Percentiles rank a stretch among this genome's conserved stretches.
Evolutionary conservation across 2,329 filamentous ascomycete species (phyloP).

Genomic region (Diaporthe vexans): DNA sequence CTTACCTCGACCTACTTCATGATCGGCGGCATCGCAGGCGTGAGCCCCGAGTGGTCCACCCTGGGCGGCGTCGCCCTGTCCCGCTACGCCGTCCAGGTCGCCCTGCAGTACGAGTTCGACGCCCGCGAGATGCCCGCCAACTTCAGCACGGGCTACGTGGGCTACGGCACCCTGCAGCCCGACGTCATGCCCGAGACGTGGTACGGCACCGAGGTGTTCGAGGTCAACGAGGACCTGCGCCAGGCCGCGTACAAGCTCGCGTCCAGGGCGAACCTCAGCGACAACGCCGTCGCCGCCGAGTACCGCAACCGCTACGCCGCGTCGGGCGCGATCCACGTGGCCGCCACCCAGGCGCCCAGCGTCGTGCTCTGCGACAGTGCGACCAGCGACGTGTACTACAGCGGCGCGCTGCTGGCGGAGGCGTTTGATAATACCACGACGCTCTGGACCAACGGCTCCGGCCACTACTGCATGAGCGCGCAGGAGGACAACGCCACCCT

Average conservation of each 20-base stretch:
- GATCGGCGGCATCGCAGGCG: conserved; percentile 79
- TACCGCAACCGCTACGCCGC: conserved; percentile 69
- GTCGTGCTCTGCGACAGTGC: conserved; percentile 76
- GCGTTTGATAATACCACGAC: conserved; percentile 76
- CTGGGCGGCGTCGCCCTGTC: conserved; percentile 77
- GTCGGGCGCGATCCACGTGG: conserved; percentile 55
- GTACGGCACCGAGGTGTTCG: conserved; percentile 80
- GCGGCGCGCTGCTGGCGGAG: conserved; percentile 70
- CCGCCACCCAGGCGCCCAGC: conserved; percentile 62
- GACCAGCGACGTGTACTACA: conserved; percentile 81
- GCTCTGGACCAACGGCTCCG: conserved; percentile 77
- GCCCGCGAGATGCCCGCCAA: conserved; percentile 75
- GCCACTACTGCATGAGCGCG: conserved; percentile 77
- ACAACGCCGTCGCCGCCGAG: conserved; percentile 60
- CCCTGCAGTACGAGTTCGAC: conserved; percentile 82
- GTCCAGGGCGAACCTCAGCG: conserved; percentile 63
- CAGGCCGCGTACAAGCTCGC: conserved; percentile 67
- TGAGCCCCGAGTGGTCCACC: conserved; percentile 77
- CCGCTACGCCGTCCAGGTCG: conserved; percentile 80
- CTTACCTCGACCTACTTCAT: conserved; percentile 79
- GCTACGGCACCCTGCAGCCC: conserved; percentile 70
- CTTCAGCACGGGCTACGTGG: conserved; percentile 78
- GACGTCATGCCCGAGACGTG: conserved; percentile 69
- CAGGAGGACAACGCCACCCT: conserved; percentile 81
- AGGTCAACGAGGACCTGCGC: conserved; percentile 72